These are phyloP conservation scores for Flagelloscypha sp. DNA, from an alignment of 768 basidiomycete species.

Conservation along the genomic window DNA sequence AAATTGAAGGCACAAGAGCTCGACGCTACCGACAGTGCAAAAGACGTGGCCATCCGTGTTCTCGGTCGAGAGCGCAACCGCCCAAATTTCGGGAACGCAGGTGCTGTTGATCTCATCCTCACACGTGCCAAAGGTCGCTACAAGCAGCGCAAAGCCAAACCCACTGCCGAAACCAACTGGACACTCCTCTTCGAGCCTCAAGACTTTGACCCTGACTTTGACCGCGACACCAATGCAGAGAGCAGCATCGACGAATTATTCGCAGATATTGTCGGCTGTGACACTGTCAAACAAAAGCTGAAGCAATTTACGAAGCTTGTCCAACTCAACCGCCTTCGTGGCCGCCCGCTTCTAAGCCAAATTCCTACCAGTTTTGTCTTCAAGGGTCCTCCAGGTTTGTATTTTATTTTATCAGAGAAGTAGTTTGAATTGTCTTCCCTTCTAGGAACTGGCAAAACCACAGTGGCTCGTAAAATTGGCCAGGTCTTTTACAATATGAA, in stretches of 20 bases:
- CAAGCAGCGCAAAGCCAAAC: conserved; percentile 27
- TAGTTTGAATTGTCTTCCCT: not conserved
- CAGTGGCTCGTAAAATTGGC: conserved; percentile 42
- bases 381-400: conserved; percentile 62
- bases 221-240: conserved; percentile 23
- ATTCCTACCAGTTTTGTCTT: conserved; percentile 47
- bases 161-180: too few species aligned
- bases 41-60: conserved; percentile 43
- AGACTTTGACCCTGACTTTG: conserved; percentile 34
- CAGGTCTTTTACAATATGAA: conserved; percentile 48
- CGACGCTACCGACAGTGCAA: conserved; percentile 46
- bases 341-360: conserved; percentile 23
- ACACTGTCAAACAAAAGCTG: conserved; percentile 28
- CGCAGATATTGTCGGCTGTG: conserved; percentile 32
- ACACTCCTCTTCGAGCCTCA: conserved; percentile 27
- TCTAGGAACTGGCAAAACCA: conserved; percentile 44
- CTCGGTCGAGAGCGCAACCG: too few species aligned
- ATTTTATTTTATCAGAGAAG: conserved; percentile 19
- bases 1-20: conserved; percentile 56
- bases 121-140: conserved; percentile 40
- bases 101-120: conserved; percentile 56
- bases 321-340: conserved; percentile 20
- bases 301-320: conserved; percentile 30
- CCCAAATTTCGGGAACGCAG: conserved; percentile 60
- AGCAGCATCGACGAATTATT: conserved; percentile 29